Conservation (phyloP, 495 filamentous ascomycete genomes). For the Platismatia glauca region DNA sequence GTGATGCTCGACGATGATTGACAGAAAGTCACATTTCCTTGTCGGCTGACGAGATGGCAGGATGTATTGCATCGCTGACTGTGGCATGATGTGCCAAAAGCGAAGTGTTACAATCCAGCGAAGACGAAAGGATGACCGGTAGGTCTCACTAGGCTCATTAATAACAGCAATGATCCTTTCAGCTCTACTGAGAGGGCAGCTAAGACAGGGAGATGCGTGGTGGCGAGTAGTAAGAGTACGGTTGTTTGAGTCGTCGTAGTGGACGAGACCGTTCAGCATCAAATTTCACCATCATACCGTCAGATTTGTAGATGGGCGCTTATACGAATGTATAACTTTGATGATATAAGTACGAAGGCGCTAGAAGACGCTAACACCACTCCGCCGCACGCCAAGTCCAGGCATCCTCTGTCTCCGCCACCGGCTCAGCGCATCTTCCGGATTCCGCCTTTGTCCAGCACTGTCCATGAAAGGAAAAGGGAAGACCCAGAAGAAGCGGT, state of each 20-base stretch:
- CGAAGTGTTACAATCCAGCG: neutral
- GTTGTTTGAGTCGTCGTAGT: too few relatives aligned
- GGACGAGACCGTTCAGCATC: neutral
- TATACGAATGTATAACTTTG: too few relatives aligned
- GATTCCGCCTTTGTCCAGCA: neutral
- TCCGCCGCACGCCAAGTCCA: neutral
- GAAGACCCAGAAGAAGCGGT: neutral
- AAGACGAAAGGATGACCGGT: neutral
- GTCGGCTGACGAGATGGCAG: neutral
- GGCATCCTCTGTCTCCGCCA: too few relatives aligned
- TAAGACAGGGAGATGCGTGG: neutral
- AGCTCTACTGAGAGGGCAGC: neutral
- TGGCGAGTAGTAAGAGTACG: neutral
- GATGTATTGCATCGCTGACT: neutral
- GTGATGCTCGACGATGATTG: too few relatives aligned
- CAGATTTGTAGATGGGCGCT: too few relatives aligned
- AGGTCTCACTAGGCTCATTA: neutral
- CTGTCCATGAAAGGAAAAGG: neutral
- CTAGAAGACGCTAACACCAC: neutral
- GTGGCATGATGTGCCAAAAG: neutral
- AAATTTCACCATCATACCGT: too few relatives aligned
- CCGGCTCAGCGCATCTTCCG: neutral
- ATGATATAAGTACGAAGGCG: too few relatives aligned
- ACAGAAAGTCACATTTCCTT: neutral
- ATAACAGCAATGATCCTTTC: neutral